Evolutionary conservation across 2,329 filamentous ascomycete species (phyloP), one percentile per base, ranked within the genome.

Genomic region (Trichoderma simmonsii): DNA sequence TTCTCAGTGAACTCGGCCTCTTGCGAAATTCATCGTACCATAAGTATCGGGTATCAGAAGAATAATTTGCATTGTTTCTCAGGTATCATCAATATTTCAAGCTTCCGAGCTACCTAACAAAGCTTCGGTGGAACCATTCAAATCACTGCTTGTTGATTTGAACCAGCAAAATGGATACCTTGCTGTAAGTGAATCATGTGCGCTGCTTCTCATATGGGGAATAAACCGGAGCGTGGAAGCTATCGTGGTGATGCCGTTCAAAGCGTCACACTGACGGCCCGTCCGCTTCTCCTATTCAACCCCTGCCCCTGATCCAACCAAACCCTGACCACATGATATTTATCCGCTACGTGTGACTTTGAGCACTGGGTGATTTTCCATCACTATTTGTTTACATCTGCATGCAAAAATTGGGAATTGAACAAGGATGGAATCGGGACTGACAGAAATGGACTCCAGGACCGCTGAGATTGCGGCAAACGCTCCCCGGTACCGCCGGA

Each of bases 381-480:
- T 26, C 48, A 54, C 57, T 34, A 12, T 59, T 9, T n/a, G 15
- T 32, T 61, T 28, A 15, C 61, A 30, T n/a, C 11, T 24, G 24
- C n/a, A 24, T 21, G 36, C 36, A 15, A 60, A 15, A 57, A 18
- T 3, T 15, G 15, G 39, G 18, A 48, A 26, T 18, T 39, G 9
- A 34, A 60, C 28, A 60, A 60, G 26, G 7, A 54, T 63, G 26
- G 59, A 51, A 24, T 32, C 15, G 14, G 36, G 24, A 26, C 71
- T 71, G 48, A 73, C 43, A 62, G 78, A 68, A 79, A 69, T 60
- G 66, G 70, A 56, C 61, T 32, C 30, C 77, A 96, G 93, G 73
- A 98, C 95, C 61, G 94, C 94, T 78, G 94, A 98, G 80, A 92
- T 97, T 77, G 94, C 95, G 81, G 94, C 93, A 75, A 97, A 93